Conservation (phyloP, 2,329 filamentous ascomycete species). For the Monilinia vaccinii-corymbosi region DNA sequence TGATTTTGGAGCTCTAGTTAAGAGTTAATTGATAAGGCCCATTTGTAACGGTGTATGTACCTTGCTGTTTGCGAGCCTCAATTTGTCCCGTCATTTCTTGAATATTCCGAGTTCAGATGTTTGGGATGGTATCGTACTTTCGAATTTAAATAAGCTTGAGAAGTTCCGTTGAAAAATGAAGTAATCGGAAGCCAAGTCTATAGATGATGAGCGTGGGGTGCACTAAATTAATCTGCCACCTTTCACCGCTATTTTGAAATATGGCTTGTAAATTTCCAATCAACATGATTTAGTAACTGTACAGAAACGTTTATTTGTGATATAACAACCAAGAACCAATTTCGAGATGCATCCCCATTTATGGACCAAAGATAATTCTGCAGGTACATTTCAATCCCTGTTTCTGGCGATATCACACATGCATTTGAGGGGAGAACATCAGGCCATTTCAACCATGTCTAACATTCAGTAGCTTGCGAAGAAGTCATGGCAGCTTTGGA, state of each 20-base stretch:
- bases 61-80: constrained; percentile 30
- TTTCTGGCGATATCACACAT: neutral
- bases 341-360: constrained; percentile 89
- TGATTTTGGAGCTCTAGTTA: constrained; percentile 65
- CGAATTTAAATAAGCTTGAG: neutral
- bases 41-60: constrained; percentile 14
- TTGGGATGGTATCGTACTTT: neutral
- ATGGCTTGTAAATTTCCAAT: constrained; percentile 2
- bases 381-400: constrained; percentile 45
- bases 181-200: neutral
- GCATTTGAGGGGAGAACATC: neutral
- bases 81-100: constrained; percentile 28
- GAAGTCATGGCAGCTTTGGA: constrained; percentile 90
- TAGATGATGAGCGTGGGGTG: neutral
- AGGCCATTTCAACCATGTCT: constrained; percentile 6
- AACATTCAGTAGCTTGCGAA: constrained; percentile 63
- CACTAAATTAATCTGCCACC: constrained; percentile 6
- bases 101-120: neutral
- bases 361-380: constrained; percentile 76
- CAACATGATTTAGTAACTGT: neutral
- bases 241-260: constrained; percentile 3
- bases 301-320: neutral
- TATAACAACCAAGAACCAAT: neutral
- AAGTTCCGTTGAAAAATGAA: neutral
- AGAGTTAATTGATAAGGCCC: constrained; percentile 4